Base-by-base conservation (phyloP, 2,329 filamentous ascomycete genomes). In the Apiospora arundinis region DNA sequence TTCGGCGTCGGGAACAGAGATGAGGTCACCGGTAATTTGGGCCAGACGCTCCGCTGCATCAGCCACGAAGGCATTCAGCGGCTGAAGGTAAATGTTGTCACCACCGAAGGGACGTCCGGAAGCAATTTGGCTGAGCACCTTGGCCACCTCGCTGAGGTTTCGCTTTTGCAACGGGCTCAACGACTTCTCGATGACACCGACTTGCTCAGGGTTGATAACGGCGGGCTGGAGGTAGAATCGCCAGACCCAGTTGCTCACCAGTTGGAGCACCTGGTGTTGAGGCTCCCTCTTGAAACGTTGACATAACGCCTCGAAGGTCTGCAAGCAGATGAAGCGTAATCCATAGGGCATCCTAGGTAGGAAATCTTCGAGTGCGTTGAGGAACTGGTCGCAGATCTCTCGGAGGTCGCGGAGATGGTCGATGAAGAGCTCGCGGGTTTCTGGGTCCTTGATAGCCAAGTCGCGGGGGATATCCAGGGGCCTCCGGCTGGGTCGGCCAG, bases 61-160 rank as follows among this genome's bases (percentile, higher is more conserved):
- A 23, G 89, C 90, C 66, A 99, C 88, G 80, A 97, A 98, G 67
- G 91, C 93, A 81, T 99, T 99, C 52, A 99, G 88, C 1, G 96
- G 96, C 78, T 98, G 95, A 8, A 99, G 87, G 80, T 98, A 98
- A 73, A 98, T 92, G 77, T 98, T 97, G 71, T 98, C 96, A 2
- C 93, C 93, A 16, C 95, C 95, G 82, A 99, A 99, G 0, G 95
- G 88, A 73, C 94, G 91, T 1, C 95, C 95, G n/a, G 92, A 92
- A 18, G 93, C 93, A 69, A 97, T 91, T 82, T 99, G 97, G 44
- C 93, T 88, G 16, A 99, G 87, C 0, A 99, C 95, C 82, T 98
- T 98, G 72, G 93, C 91, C 25, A 99, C 95, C 80, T 98, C 95
- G 44, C 90, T 88, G 42, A 99, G 84, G 77, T 99, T 99, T 70